Base-by-base conservation (phyloP, 805 yeast species). In the Candida sakaeoensis region DNA sequence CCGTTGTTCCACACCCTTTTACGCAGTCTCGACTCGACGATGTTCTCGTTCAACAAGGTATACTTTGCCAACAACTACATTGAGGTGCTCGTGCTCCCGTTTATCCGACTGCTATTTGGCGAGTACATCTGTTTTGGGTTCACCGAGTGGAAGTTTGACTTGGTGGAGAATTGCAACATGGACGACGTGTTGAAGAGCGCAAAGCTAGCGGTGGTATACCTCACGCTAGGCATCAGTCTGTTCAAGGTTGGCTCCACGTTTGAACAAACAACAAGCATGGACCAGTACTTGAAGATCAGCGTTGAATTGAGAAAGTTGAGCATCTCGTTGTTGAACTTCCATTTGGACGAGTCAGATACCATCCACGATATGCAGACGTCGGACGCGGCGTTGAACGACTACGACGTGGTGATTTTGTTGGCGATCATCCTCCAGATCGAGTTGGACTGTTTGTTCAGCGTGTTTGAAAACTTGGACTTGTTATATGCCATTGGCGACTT, bases 391-490 rank as follows among this genome's bases (percentile, higher is more conserved):
- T 8, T 18, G 15, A 47, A 51, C 10, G 61, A 55, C 17, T 69
- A 68, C 44, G 63, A 60, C 32, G 51, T 56, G 15, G 44, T 55
- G 26, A 46, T 70, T n/a, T 46, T 70, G 5, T 40, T 70, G 9
- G 61, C 61, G 4, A 54, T 70, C 5, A 49, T 69, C 3, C 47
- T 70, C 12, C 67, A 63, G 41, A 55, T 68, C 29, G 65, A 66
- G 33, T 43, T 67, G 12, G 76, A 70, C 45, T 56, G 51, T 37
- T 49, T 51, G 10, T 66, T 56, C 36, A 66, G 69, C 18, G 65
- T 70, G 1, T 67, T 54, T 43, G 76, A 70, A 44, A 70, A 70
- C 45, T 63, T 57, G 27, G 71, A 66, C 33, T 54, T 65, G 28
- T 49, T 68, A 8, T 67, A 55, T 46, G 69, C 71, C 1, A 65